Evolutionary conservation across 2,329 filamentous ascomycete species (phyloP).

Genomic region (Xylaria sp.): DNA sequence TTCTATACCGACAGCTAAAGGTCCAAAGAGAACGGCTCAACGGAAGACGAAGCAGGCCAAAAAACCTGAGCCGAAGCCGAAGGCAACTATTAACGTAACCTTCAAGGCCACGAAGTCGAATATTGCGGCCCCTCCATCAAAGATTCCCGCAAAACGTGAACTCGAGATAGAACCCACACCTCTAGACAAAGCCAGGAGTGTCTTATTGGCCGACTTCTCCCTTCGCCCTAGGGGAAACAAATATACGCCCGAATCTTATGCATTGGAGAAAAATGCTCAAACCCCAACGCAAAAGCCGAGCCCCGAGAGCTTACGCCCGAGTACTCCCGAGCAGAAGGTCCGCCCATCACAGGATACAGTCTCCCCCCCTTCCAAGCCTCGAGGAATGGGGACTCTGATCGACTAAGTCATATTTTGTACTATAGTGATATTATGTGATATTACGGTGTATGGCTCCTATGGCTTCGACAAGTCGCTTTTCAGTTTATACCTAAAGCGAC

Average conservation of each 20-base stretch:
- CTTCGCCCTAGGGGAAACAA: conserved; percentile 44
- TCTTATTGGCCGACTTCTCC: conserved; percentile 46
- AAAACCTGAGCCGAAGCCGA: conserved; percentile 57
- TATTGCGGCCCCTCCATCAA: conserved; percentile 33
- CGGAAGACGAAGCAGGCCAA: conserved; percentile 55
- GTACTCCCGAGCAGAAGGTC: conserved; percentile 44
- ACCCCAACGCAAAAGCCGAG: conserved; percentile 29
- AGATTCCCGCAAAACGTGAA: conserved; percentile 46
- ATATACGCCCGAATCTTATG: conserved; percentile 24
- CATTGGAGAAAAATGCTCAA: conserved; percentile 33
- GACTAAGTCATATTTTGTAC: conserved; percentile 37
- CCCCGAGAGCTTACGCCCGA: conserved; percentile 36
- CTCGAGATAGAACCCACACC: conserved; percentile 38
- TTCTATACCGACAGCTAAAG: conserved; percentile 49
- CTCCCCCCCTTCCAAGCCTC: conserved; percentile 48
- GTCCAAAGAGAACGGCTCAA: conserved; percentile 48
- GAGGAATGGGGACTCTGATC: conserved; percentile 46
- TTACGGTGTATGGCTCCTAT: background rate
- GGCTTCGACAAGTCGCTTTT: background rate
- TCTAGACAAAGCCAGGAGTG: conserved; percentile 29
- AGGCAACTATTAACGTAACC: conserved; percentile 46
- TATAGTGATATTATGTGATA: background rate
- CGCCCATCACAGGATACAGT: conserved; percentile 42
- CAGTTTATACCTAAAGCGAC: background rate
- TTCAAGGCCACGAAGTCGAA: conserved; percentile 48